Evolutionary conservation across 805 yeast species (phyloP).

Genomic region (Yamadazyma philogaea): DNA sequence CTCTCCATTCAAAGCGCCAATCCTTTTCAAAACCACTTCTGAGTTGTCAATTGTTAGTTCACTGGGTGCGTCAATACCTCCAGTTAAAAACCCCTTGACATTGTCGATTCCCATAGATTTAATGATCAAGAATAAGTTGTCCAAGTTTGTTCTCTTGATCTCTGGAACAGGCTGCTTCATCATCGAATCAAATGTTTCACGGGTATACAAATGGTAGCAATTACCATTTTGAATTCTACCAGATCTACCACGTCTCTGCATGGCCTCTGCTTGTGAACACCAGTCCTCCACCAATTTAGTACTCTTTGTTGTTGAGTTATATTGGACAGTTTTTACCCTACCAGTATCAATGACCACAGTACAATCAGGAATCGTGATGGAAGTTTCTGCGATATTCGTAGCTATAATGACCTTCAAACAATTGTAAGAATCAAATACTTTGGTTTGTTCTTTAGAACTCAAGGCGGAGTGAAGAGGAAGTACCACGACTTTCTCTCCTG

Average conservation of each 20-base stretch:
- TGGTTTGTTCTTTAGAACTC: conserved; percentile 75
- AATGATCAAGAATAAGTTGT: conserved; percentile 76
- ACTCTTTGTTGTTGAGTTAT: conserved; percentile 63
- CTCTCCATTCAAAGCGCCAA: conserved; percentile 61
- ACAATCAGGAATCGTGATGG: conserved; percentile 93
- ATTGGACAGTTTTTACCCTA: conserved; percentile 72
- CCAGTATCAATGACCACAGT: conserved; percentile 91
- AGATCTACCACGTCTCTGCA: conserved; percentile 96
- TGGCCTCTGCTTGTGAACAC: conserved; percentile 86
- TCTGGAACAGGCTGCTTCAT: conserved; percentile 80
- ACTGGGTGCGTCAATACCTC: conserved; percentile 83
- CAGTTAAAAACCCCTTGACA: conserved; percentile 64
- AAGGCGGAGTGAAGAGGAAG: conserved; percentile 89
- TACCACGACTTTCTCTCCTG: conserved; percentile 24
- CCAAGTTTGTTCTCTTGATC: conserved; percentile 78
- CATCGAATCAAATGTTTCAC: conserved; percentile 55
- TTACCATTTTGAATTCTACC: conserved; percentile 87
- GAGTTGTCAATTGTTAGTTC: conserved; percentile 50
- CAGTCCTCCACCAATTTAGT: conserved; percentile 74
- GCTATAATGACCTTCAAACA: conserved; percentile 78
- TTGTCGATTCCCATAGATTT: conserved; percentile 83
- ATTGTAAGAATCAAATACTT: conserved; percentile 63
- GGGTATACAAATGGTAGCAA: conserved; percentile 78
- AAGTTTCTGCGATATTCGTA: conserved; percentile 95
- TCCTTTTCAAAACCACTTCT: conserved; percentile 50